Conservation (phyloP, 2,329 filamentous ascomycete species). For the Phyllosticta citribraziliensis region DNA sequence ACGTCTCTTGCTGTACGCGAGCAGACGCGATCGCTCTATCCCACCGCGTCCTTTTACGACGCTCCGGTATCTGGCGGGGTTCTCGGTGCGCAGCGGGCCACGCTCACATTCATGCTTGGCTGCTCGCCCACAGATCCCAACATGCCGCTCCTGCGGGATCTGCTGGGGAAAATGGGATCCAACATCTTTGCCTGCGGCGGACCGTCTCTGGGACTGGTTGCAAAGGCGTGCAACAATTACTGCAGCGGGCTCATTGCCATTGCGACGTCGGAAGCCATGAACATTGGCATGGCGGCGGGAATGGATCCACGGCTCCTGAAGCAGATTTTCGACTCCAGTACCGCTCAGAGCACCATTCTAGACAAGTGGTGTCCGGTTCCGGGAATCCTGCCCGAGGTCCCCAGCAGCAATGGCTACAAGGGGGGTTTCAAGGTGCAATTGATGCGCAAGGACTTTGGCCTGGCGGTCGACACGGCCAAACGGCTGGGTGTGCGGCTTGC, state of each 20-base stretch:
- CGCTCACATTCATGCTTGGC: constrained; percentile 48
- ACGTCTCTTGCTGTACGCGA: constrained; percentile 39
- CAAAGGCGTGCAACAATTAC: constrained; percentile 55
- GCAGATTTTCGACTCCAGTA: constrained; percentile 42
- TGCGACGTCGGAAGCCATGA: constrained; percentile 48
- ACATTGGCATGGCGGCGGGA: constrained; percentile 50
- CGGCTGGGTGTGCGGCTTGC: constrained; percentile 41
- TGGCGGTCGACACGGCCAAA: constrained; percentile 47
- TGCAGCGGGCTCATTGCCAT: constrained; percentile 50
- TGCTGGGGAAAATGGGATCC: constrained; percentile 44
- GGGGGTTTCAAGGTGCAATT: constrained; percentile 50
- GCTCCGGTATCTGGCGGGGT: constrained; percentile 45
- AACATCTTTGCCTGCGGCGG: constrained; percentile 48
- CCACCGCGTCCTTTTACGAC: constrained; percentile 41
- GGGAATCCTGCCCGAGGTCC: constrained; percentile 21
- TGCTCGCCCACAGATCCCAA: constrained; percentile 37
- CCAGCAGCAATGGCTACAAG: constrained; percentile 37
- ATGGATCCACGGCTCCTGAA: constrained; percentile 45
- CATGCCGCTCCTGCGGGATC: constrained; percentile 30
- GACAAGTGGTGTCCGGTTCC: constrained; percentile 45
- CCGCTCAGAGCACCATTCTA: constrained; percentile 43
- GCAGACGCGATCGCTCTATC: constrained; percentile 28
- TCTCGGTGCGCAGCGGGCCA: constrained; percentile 42
- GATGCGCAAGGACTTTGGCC: constrained; percentile 50
- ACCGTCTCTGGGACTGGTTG: constrained; percentile 45